Conservation (phyloP, 108 stramenopile genomes). For the Epithemia pelagica region DNA sequence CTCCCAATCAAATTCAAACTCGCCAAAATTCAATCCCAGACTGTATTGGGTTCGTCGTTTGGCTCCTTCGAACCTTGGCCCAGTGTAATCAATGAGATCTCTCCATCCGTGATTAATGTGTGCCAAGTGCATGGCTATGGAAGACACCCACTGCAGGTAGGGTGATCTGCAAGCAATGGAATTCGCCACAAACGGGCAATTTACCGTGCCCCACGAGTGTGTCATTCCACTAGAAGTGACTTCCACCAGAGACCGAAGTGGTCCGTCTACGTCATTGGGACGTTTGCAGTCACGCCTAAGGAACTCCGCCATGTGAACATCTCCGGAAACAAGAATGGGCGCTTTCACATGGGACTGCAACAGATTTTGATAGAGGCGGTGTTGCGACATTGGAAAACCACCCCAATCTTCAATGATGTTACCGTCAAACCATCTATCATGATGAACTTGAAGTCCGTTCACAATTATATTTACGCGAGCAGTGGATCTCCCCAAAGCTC, state of each 20-base stretch:
- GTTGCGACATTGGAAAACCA: conserved; percentile 44
- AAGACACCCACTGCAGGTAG: conserved; percentile 9
- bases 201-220: conserved; percentile 61
- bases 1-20: conserved; percentile 71
- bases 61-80: conserved; percentile 10
- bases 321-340: conserved; percentile 66
- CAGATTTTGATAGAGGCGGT: conserved; percentile 59
- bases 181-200: conserved; percentile 33
- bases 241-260: conserved; percentile 36
- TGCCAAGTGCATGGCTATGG: conserved; percentile 16
- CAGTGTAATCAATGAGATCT: conserved; percentile 19
- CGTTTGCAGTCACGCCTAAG: conserved; percentile 50
- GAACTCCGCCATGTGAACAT: conserved; percentile 78
- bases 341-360: conserved; percentile 47
- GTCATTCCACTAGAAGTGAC: conserved; percentile 80
- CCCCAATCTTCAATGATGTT: conserved; percentile 71
- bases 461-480: conserved; percentile 64
- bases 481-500: conserved; percentile 30
- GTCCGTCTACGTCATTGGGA: not conserved
- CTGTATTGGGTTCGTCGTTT: conserved; percentile 45
- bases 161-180: conserved; percentile 13
- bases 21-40: conserved; percentile 65
- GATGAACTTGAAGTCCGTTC: conserved; percentile 65
- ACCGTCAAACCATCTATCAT: conserved; percentile 45
- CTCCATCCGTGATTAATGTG: conserved; percentile 41